Percentiles rank a stretch among this genome's conserved stretches.
Evolutionary conservation across 257 asterid genomes (phyloP).

Genomic region (Solanum megistacrolobum): DNA sequence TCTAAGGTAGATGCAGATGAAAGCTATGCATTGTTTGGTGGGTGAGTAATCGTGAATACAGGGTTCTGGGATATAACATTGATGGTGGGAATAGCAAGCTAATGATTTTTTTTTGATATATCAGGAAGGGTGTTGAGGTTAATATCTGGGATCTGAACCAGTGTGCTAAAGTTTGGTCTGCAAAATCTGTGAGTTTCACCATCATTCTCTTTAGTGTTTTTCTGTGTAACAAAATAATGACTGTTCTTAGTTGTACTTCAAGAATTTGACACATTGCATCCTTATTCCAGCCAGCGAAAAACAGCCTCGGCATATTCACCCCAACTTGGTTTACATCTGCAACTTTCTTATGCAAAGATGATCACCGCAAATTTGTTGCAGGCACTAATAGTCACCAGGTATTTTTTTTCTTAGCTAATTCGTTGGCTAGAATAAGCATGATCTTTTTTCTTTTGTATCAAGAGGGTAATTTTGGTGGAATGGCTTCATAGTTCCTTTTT

Average conservation of each 20-base stretch:
- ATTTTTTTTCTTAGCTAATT: neutral
- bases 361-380: slow-evolving; percentile 78
- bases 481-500: neutral
- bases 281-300: slow-evolving; percentile 64
- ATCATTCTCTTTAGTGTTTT: neutral
- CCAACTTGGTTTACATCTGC: slow-evolving; percentile 90
- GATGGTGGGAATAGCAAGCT: neutral
- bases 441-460: neutral
- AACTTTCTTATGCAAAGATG: slow-evolving; percentile 69
- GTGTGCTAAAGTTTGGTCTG: slow-evolving; percentile 52
- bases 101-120: neutral
- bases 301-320: slow-evolving; percentile 72
- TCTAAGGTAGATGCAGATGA: slow-evolving; percentile 61
- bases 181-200: slow-evolving; percentile 62
- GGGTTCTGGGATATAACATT: neutral
- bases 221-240: neutral
- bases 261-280: slow-evolving; percentile 8
- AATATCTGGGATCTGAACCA: slow-evolving; percentile 74
- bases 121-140: slow-evolving; percentile 88
- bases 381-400: slow-evolving; percentile 91
- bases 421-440: neutral
- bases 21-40: slow-evolving; percentile 73
- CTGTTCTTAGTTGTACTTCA: neutral
- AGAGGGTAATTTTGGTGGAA: neutral
- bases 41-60: slow-evolving; percentile 40